phyloP scores from a whole-genome alignment of 768 basidiomycete species.

The Russula lepida region DNA sequence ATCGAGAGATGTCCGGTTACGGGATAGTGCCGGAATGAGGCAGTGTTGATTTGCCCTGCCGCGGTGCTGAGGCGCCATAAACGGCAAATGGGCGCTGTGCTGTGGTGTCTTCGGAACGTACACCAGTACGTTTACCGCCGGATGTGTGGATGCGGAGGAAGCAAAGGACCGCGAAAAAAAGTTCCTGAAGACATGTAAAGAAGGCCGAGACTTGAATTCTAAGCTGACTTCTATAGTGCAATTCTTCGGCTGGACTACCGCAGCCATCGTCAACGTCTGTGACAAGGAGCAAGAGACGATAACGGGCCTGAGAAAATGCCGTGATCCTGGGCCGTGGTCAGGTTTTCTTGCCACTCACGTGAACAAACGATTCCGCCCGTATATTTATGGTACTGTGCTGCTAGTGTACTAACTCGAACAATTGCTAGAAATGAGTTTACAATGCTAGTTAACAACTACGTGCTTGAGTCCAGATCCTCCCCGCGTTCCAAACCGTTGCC shows the following conservation, averaged over 20 bases:
- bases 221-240: not conserved
- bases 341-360: too few species aligned
- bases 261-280: not conserved
- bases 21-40: not conserved
- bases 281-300: not conserved
- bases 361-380: too few species aligned
- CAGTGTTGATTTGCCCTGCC: too few species aligned
- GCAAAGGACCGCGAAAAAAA: not conserved
- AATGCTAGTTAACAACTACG: not conserved
- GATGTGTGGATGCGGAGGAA: not conserved
- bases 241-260: not conserved
- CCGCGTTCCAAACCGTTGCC: not conserved
- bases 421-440: slow-evolving; percentile 1
- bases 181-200: not conserved
- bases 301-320: too few species aligned
- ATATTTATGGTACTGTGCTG: not conserved
- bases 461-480: slow-evolving; percentile 10
- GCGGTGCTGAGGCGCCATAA: not conserved
- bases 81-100: not conserved
- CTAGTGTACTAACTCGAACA: not conserved
- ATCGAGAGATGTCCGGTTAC: not conserved
- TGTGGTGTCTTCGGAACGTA: not conserved
- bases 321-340: too few species aligned
- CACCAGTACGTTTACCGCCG: not conserved
- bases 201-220: not conserved